phyloP scores from a whole-genome alignment of 495 filamentous ascomycete genomes.

The Aspergillus nidulans region DNA sequence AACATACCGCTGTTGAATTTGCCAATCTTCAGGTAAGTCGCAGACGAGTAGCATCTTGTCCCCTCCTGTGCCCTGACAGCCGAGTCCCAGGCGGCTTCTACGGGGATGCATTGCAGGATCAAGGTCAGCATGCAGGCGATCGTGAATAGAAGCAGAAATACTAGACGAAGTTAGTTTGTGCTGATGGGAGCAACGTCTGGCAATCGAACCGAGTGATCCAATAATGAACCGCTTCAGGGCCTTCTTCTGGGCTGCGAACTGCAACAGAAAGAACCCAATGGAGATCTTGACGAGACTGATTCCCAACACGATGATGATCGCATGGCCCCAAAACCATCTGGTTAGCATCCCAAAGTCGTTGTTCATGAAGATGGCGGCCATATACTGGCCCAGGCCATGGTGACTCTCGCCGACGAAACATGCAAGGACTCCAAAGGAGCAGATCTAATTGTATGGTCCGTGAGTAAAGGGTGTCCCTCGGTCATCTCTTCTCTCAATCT shows the following conservation, averaged over 20 bases:
- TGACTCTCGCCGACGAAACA: constrained; percentile 19
- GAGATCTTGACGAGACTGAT: constrained; percentile 44
- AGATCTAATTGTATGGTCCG: constrained; percentile 9
- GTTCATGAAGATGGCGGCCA: constrained; percentile 1
- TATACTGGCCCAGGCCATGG: constrained; percentile 15
- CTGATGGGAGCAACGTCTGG: too few relatives aligned
- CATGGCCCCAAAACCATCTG: constrained; percentile 15
- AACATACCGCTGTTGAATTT: constrained; percentile 18
- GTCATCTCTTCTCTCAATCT: too few relatives aligned
- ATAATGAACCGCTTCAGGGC: constrained; percentile 34
- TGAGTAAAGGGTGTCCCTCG: too few relatives aligned
- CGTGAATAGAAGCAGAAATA: constrained; percentile 16
- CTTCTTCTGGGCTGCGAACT: constrained; percentile 28
- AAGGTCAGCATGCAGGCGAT: constrained; percentile 16
- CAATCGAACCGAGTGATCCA: constrained; percentile 13
- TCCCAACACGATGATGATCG: constrained; percentile 21
- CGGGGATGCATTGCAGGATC: constrained; percentile 18
- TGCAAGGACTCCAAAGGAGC: constrained; percentile 15
- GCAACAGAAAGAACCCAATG: constrained; percentile 43
- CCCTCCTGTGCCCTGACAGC: not conserved
- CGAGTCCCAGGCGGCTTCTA: constrained; percentile 17
- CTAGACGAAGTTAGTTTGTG: not conserved
- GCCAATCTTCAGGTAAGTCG: constrained; percentile 14
- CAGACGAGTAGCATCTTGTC: constrained; percentile 13
- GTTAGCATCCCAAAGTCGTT: not conserved